A percentile compares a stretch with the other conserved stretches of the same genome.
These are phyloP conservation scores for Calonectria naviculata DNA, from an alignment of 2,329 filamentous ascomycete species.

Conservation along the genomic window DNA sequence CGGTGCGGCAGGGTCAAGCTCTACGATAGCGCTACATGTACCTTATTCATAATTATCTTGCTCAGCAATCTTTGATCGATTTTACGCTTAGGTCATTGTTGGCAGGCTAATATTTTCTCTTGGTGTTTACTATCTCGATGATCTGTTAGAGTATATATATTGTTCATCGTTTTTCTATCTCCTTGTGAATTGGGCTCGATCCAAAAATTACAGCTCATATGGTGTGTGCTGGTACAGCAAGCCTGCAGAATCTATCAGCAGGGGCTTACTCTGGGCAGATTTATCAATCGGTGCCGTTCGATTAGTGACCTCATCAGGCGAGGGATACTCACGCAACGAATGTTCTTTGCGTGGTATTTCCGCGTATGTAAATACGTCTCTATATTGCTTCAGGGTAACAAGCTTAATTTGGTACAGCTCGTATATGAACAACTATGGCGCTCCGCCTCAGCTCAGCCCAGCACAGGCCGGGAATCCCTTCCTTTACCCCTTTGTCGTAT, in stretches of 20 bases:
- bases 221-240: neutral
- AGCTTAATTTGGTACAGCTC: neutral
- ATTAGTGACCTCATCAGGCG: constrained; percentile 8
- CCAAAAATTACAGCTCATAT: neutral
- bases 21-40: neutral
- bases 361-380: neutral
- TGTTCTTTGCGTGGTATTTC: constrained; percentile 1
- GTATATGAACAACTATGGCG: neutral
- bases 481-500: neutral
- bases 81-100: neutral
- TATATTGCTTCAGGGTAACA: constrained; percentile 22
- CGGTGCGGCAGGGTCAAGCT: neutral
- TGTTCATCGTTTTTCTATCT: too few species aligned
- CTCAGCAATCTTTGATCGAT: neutral
- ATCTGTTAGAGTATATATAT: too few species aligned
- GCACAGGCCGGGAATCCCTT: neutral
- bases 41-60: neutral
- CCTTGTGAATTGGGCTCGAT: neutral
- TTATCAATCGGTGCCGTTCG: neutral
- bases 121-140: neutral
- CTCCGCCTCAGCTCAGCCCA: neutral
- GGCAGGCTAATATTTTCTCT: neutral
- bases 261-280: neutral
- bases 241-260: neutral
- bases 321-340: constrained; percentile 16